Percentiles rank a stretch among this genome's conserved stretches.
Conservation (phyloP, 1,139 yeast genomes). For the Geotrichum restrictum region DNA sequence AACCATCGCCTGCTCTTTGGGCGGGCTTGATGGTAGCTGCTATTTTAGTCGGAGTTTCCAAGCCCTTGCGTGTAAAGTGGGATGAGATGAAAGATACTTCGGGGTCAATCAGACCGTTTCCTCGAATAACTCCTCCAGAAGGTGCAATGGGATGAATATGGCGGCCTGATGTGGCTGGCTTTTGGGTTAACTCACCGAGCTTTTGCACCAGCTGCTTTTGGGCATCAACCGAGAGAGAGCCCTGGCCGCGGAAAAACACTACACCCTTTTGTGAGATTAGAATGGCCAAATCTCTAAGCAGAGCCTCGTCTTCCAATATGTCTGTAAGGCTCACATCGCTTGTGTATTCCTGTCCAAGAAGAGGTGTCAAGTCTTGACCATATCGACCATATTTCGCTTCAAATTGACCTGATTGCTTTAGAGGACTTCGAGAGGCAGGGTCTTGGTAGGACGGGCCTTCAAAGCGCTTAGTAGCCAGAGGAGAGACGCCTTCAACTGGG, state of each 20-base stretch:
- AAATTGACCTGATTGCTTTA: slow-evolving; percentile 21
- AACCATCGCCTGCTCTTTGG: slow-evolving; percentile 26
- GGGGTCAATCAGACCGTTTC: slow-evolving; percentile 25
- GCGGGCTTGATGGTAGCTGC: slow-evolving; percentile 8
- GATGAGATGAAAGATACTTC: slow-evolving; percentile 27
- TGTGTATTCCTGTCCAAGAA: slow-evolving; percentile 34
- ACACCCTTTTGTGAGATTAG: slow-evolving; percentile 64
- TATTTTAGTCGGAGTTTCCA: slow-evolving; percentile 20
- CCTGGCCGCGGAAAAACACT: slow-evolving; percentile 60
- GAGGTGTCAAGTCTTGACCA: slow-evolving; percentile 33
- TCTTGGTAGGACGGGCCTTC: slow-evolving; percentile 26
- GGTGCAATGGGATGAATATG: slow-evolving; percentile 43
- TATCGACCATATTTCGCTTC: slow-evolving; percentile 29
- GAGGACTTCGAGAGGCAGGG: slow-evolving; percentile 24
- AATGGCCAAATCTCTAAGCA: slow-evolving; percentile 54
- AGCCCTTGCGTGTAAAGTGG: slow-evolving; percentile 24
- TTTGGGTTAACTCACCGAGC: slow-evolving; percentile 62
- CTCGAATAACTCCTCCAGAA: slow-evolving; percentile 32
- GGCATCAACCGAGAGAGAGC: slow-evolving; percentile 50
- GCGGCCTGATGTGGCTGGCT: slow-evolving; percentile 63
- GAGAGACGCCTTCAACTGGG: slow-evolving; percentile 29
- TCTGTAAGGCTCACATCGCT: slow-evolving; percentile 41
- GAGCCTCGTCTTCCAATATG: slow-evolving; percentile 48
- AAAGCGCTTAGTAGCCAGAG: slow-evolving; percentile 26
- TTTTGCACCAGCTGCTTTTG: slow-evolving; percentile 54